These are phyloP conservation scores for Dryas integrifolia DNA, from an alignment of 331 rosid genomes.

Conservation along the genomic window DNA sequence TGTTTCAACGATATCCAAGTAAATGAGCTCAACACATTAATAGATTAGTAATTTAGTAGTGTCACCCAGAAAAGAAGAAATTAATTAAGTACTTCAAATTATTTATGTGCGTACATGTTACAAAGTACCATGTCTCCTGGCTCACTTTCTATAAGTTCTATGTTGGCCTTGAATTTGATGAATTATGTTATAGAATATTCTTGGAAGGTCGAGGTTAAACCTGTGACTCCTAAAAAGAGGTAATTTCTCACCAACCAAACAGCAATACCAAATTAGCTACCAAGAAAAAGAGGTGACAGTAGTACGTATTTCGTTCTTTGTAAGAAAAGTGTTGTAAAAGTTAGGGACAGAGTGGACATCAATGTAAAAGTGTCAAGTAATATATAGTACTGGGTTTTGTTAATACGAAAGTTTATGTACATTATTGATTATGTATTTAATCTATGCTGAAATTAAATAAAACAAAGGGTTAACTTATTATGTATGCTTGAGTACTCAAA, in stretches of 20 bases:
- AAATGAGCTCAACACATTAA: slow-evolving; percentile 39
- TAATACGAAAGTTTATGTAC: slow-evolving; percentile 38
- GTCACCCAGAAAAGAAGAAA: slow-evolving; percentile 1
- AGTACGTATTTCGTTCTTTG: slow-evolving; percentile 6
- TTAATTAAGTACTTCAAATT: slow-evolving; percentile 6
- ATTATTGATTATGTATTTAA: slow-evolving; percentile 30
- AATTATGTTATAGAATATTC: slow-evolving; percentile 28
- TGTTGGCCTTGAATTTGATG: slow-evolving; percentile 7
- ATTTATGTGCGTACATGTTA: slow-evolving; percentile 38
- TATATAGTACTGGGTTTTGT: slow-evolving; percentile 18
- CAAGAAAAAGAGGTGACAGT: slow-evolving; percentile 24
- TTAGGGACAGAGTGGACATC: slow-evolving; percentile 30
- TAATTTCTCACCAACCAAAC: slow-evolving; percentile 48
- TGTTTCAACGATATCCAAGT: slow-evolving; percentile 53
- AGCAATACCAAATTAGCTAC: slow-evolving; percentile 33
- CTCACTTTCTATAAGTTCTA: background rate
- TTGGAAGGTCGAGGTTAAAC: slow-evolving; percentile 44
- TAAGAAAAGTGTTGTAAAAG: background rate
- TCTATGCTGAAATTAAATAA: slow-evolving; percentile 32
- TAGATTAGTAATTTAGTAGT: slow-evolving; percentile 28
- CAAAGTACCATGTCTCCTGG: slow-evolving; percentile 47
- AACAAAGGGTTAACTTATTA: slow-evolving; percentile 12
- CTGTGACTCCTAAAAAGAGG: slow-evolving; percentile 1
- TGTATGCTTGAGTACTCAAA: background rate
- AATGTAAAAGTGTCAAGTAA: slow-evolving; percentile 21